phyloP scores from a whole-genome alignment of 139 green algal species.

The Closterium sp. region DNA sequence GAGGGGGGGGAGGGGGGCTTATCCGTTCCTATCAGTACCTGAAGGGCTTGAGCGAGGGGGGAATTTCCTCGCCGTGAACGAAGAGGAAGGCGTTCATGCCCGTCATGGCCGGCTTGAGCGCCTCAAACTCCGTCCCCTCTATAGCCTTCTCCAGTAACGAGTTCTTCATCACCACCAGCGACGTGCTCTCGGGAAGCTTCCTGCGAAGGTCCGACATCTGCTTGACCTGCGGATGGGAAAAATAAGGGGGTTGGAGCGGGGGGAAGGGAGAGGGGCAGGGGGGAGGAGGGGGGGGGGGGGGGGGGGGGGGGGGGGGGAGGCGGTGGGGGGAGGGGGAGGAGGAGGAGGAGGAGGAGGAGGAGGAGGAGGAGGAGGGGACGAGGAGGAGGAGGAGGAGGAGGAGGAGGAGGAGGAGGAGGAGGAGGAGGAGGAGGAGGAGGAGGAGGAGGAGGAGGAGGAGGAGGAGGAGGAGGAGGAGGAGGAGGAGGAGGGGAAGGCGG shows the following conservation, averaged over 20 bases:
- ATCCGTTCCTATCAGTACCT: slow-evolving; percentile 9
- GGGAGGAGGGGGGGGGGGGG: too few species aligned
- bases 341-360: too few species aligned
- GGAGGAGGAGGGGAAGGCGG: too few species aligned
- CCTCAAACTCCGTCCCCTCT: slow-evolving; percentile 21
- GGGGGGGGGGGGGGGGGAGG: too few species aligned
- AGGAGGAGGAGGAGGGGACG: neutral
- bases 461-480: too few species aligned
- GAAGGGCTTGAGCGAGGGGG: slow-evolving; percentile 33
- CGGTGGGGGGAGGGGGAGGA: neutral
- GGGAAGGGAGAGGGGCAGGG: neutral
- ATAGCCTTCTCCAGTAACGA: slow-evolving; percentile 44
- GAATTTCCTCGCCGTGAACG: slow-evolving; percentile 40
- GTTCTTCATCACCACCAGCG: slow-evolving; percentile 42
- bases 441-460: too few species aligned
- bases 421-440: neutral
- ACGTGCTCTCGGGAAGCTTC: slow-evolving; percentile 34
- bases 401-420: neutral
- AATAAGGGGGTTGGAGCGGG: neutral
- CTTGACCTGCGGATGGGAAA: slow-evolving; percentile 20
- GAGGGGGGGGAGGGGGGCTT: neutral
- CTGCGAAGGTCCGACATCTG: slow-evolving; percentile 37
- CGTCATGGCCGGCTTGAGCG: slow-evolving; percentile 37
- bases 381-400: neutral
- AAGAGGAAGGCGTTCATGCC: slow-evolving; percentile 51